Percentiles rank a stretch among this genome's conserved stretches.
Evolutionary conservation across 2,329 filamentous ascomycete genomes (phyloP).

Genomic region (Akanthomyces lecanii): DNA sequence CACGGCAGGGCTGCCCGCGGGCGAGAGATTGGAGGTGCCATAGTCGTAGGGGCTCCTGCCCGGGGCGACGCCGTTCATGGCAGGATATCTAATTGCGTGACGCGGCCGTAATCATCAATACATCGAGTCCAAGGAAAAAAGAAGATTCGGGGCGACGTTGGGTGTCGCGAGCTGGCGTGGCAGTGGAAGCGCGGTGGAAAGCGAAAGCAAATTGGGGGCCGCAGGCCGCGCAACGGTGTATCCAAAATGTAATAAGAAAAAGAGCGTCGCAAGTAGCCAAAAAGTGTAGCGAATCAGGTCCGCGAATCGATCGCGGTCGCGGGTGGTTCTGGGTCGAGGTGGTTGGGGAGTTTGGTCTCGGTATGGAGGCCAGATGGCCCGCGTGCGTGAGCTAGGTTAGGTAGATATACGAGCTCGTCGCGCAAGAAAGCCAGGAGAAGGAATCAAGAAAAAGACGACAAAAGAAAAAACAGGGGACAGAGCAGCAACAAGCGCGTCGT

Average conservation of each 20-base stretch:
- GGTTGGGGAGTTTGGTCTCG: not conserved
- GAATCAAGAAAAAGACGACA: not conserved
- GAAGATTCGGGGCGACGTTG: conserved; percentile 13
- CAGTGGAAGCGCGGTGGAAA: not conserved
- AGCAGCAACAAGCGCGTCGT: not conserved
- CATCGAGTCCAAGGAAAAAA: conserved; percentile 19
- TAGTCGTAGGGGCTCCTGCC: conserved; percentile 35
- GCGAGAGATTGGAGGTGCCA: conserved; percentile 29
- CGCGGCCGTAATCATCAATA: conserved; percentile 9
- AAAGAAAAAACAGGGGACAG: not conserved
- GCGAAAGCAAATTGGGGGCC: not conserved
- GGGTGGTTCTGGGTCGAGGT: not conserved
- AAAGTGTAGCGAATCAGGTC: not conserved
- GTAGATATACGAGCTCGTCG: not conserved
- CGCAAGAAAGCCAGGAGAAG: not conserved
- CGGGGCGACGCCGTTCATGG: conserved; percentile 39
- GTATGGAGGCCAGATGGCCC: not conserved
- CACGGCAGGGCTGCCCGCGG: conserved; percentile 31
- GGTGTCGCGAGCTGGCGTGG: not conserved
- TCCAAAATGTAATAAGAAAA: not conserved
- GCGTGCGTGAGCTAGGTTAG: not conserved
- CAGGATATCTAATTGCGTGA: conserved; percentile 17
- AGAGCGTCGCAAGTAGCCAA: not conserved
- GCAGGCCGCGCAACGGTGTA: not conserved
- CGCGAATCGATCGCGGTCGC: not conserved